Base-by-base conservation (phyloP, 2,329 filamentous ascomycete genomes). In the Fusarium sp. region DNA sequence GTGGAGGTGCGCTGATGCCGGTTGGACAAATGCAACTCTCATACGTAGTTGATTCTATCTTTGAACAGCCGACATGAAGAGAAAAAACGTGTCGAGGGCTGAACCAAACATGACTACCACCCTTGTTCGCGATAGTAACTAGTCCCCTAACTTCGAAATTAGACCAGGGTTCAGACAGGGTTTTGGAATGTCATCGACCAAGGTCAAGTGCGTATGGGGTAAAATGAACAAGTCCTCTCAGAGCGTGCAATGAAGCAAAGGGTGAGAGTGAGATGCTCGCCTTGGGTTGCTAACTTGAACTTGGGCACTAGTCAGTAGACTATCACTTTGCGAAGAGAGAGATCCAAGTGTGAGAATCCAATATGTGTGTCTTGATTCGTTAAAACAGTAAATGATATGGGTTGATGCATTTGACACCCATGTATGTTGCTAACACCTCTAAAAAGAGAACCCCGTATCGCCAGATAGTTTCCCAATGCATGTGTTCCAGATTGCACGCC, bases 301-400 rank as follows among this genome's bases (percentile, higher is more conserved):
- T 17, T 26, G 31, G 33, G 4, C 42, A 47, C 57, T 63, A 40
- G 26, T 40, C 34, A 24, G n/a, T 34, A 45, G 21, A 45, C 24
- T 39, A 38, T 55, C 39, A 28, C 13, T 19, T 26, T 46, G 21
- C 46, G 34, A 26, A 13, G 34, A 38, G 17, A 38, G 42, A 57
- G n/a, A 31, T 19, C 36, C 34, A 31, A 22, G 44, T 38, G 38
- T 47, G 15, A 24, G 11, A 52, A 46, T 52, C 19, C 60, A 65
- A 65, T 51, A 15, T 58, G 34, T 47, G 62, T 60, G 33, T 59
- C 60, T 65, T 65, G 38, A 65, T 60, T 60, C 62, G 62, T 65
- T 49, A 47, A 51, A 51, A 28, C 24, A 28, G n/a, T 36, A 47
- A 56, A 39, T 22, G 44, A 51, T 45, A 65, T 49, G 36, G 45